Evolutionary conservation across 495 filamentous ascomycete species (phyloP).

Genomic region (Penicillium cataractarum): DNA sequence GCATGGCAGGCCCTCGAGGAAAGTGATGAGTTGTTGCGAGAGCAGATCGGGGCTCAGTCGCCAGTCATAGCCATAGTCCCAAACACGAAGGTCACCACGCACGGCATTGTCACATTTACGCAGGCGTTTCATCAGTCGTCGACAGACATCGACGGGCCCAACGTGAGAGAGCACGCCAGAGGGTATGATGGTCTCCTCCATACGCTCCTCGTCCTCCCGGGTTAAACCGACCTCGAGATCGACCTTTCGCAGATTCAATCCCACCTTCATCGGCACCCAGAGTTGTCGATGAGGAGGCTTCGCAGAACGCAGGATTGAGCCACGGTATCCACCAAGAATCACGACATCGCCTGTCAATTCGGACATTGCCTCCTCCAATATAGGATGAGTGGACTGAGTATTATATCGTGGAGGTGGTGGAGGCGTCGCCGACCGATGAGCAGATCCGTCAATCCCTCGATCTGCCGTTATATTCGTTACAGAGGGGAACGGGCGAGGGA

Average conservation of each 20-base stretch:
- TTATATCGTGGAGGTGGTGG: constrained; percentile 32
- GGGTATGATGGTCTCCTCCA: constrained; percentile 78
- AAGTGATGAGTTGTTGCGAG: constrained; percentile 67
- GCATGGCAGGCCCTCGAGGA: constrained; percentile 73
- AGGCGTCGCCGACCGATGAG: constrained; percentile 17
- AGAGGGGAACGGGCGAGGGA: constrained; percentile 31
- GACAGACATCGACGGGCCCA: constrained; percentile 89
- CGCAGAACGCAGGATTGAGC: constrained; percentile 85
- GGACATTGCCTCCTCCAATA: constrained; percentile 67
- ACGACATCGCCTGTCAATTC: constrained; percentile 83
- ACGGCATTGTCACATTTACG: constrained; percentile 71
- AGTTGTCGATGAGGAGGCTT: constrained; percentile 78
- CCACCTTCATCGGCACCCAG: constrained; percentile 95
- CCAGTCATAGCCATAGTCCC: constrained; percentile 97
- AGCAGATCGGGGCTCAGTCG: constrained; percentile 81
- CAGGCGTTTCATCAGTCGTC: constrained; percentile 77
- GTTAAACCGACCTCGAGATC: constrained; percentile 87
- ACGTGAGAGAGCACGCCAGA: constrained; percentile 88
- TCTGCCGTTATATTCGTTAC: constrained; percentile 13
- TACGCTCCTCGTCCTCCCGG: constrained; percentile 82
- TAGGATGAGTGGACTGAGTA: constrained; percentile 45
- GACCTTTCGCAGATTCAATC: constrained; percentile 87
- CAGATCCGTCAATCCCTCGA: constrained; percentile 12
- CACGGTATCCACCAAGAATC: constrained; percentile 87
- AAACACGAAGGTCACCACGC: constrained; percentile 72